phyloP scores from a whole-genome alignment of 345 rosid species.

The Populus nigra region DNA sequence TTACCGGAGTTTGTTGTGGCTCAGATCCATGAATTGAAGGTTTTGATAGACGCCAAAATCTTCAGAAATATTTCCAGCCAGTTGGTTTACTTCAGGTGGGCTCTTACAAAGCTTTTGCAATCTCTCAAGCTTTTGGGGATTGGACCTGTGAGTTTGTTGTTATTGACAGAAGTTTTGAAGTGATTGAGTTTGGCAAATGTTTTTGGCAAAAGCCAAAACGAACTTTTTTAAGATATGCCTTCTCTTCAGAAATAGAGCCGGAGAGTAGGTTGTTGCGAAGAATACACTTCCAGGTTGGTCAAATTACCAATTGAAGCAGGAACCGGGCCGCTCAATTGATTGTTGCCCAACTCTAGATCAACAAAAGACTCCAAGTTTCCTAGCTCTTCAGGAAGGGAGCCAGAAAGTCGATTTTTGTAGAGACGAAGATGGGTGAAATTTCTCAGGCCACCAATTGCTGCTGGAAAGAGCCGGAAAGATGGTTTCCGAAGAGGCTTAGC shows the following conservation, averaged over 20 bases:
- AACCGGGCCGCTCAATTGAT: constrained; percentile 4
- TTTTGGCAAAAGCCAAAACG: constrained; percentile 7
- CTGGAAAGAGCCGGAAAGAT: constrained; percentile 18
- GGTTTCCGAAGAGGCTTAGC: background rate
- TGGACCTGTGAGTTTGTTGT: constrained; percentile 24
- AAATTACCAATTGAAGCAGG: constrained; percentile 6
- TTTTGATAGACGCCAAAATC: constrained; percentile 29
- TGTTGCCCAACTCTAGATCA: background rate
- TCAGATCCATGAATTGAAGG: constrained; percentile 10
- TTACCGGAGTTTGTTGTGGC: constrained; percentile 4
- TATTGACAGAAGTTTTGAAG: background rate
- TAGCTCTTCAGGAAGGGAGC: constrained; percentile 10
- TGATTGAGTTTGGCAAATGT: constrained; percentile 3
- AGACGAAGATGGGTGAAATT: background rate
- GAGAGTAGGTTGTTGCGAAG: constrained; percentile 14
- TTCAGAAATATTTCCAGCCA: constrained; percentile 23
- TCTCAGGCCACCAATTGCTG: background rate
- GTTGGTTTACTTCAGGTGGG: constrained; percentile 15
- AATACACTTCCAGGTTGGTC: background rate
- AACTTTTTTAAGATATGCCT: background rate
- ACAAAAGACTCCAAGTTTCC: constrained; percentile 4
- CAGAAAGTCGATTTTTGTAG: background rate
- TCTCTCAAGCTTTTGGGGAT: constrained; percentile 33
- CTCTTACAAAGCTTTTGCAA: constrained; percentile 28
- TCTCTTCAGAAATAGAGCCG: constrained; percentile 22